Evolutionary conservation across 148 eudicot species (phyloP).

Genomic region (Heliosperma pusillum): DNA sequence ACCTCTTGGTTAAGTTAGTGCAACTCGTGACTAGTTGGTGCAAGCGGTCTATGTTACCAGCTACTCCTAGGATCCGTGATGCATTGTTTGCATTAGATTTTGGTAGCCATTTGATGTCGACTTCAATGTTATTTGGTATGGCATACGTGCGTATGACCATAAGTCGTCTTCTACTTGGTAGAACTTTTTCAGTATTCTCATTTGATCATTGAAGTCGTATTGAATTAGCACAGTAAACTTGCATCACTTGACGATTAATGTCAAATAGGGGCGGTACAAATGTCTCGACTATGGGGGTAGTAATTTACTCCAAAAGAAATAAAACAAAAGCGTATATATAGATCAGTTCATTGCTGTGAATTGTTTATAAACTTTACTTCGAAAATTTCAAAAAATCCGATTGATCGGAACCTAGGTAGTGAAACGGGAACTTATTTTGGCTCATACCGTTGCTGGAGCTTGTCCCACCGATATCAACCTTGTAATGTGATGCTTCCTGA

Average conservation of each 20-base stretch:
- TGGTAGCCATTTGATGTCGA: no score
- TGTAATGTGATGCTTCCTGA: constrained; percentile 2
- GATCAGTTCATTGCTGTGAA: neutral
- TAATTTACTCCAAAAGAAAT: neutral
- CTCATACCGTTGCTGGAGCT: constrained; percentile 20
- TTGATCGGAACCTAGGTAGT: constrained; percentile 40
- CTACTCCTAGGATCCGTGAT: no score
- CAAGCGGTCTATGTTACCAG: no score
- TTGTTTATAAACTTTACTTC: constrained; percentile 29
- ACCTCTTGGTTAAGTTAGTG: no score
- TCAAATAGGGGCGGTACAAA: neutral
- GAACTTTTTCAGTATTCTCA: no score
- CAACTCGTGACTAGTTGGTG: no score
- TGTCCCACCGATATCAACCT: constrained; percentile 25
- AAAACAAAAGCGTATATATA: constrained; percentile 4
- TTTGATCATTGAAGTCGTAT: no score
- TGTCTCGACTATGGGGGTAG: neutral
- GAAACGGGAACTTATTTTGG: constrained; percentile 50
- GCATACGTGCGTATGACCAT: no score
- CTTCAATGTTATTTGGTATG: no score
- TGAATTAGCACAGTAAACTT: no score
- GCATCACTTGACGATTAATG: neutral
- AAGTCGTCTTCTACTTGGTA: no score
- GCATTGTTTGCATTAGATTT: no score
- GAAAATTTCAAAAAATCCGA: constrained; percentile 39